Conservation (phyloP, 2,329 filamentous ascomycete species). For the Leptographium procerum region DNA sequence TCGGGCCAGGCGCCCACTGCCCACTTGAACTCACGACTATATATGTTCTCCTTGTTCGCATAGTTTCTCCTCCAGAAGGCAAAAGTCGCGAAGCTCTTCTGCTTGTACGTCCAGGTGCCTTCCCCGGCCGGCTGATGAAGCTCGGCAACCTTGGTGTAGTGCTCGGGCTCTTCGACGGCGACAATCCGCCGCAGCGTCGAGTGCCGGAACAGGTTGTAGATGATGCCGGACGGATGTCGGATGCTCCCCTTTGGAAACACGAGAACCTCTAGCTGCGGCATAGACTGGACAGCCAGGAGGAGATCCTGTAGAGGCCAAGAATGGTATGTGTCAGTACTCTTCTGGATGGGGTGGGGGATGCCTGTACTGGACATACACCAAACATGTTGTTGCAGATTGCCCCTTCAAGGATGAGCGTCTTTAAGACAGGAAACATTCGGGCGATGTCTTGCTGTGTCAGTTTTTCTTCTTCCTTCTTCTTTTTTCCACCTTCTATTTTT, state of each 20-base stretch:
- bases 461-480: background rate
- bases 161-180: background rate
- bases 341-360: background rate
- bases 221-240: background rate
- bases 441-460: background rate
- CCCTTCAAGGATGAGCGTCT: background rate
- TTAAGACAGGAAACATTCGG: background rate
- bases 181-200: background rate
- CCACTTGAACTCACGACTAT: background rate
- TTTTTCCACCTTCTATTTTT: too few relatives aligned
- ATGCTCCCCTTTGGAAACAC: background rate
- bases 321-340: background rate
- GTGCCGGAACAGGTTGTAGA: background rate
- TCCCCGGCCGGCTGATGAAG: background rate
- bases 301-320: background rate
- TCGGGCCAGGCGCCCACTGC: slow-evolving; percentile 1
- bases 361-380: background rate
- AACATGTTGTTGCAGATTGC: background rate
- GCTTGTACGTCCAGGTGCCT: background rate
- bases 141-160: background rate
- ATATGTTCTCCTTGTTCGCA: background rate
- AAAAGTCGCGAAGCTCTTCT: background rate
- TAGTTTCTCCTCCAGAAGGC: background rate
- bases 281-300: background rate
- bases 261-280: background rate